Conservation (phyloP, 2,329 filamentous ascomycete genomes). For the Ophiostoma fasciatum region DNA sequence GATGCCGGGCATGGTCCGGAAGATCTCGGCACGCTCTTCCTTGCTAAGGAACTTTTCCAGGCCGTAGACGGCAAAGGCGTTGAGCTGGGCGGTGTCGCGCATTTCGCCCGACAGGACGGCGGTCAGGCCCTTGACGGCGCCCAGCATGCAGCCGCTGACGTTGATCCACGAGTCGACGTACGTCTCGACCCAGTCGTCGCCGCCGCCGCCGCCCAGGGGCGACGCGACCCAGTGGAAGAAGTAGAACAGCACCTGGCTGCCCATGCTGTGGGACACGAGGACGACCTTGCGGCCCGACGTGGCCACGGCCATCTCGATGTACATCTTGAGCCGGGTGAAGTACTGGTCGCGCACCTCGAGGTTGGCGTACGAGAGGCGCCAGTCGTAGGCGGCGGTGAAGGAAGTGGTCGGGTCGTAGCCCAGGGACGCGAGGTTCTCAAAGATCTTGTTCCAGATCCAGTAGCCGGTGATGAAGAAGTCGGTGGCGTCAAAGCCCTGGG, state of each 20-base stretch:
- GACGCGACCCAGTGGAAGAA: conserved; percentile 67
- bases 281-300: conserved; percentile 67
- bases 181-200: conserved; percentile 75
- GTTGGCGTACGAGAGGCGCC: conserved; percentile 81
- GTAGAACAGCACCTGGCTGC: conserved; percentile 83
- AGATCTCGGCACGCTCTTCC: conserved; percentile 82
- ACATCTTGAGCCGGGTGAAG: conserved; percentile 76
- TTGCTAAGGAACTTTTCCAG: conserved; percentile 89
- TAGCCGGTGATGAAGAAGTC: conserved; percentile 89
- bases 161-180: conserved; percentile 96
- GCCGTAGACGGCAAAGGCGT: conserved; percentile 91
- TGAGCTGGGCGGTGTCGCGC: conserved; percentile 94
- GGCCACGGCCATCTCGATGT: conserved; percentile 73
- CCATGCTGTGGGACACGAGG: conserved; percentile 91
- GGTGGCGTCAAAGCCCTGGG: conserved; percentile 92
- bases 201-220: conserved; percentile 63
- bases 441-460: conserved; percentile 99
- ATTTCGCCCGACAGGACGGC: conserved; percentile 92
- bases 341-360: conserved; percentile 86
- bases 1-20: conserved; percentile 92
- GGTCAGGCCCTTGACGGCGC: conserved; percentile 78
- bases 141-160: conserved; percentile 94
- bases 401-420: conserved; percentile 81
- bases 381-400: conserved; percentile 66
- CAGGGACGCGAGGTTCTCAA: conserved; percentile 90